These are phyloP conservation scores for Melastoma malabathricum DNA, from an alignment of 345 rosid genomes.

Conservation along the genomic window DNA sequence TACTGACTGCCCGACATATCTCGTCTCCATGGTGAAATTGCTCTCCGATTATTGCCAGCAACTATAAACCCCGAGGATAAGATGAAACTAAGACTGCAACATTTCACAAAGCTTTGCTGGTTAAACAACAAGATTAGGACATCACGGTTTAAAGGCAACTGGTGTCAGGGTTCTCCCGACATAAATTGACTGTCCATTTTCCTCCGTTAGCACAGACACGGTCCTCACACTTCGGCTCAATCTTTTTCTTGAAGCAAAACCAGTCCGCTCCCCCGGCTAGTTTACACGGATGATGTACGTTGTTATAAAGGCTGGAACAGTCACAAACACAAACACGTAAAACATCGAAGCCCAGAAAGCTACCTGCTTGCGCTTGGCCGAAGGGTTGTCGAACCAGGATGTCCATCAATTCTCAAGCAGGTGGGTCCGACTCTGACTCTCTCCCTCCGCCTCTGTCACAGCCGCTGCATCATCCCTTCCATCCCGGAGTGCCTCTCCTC, in stretches of 20 bases:
- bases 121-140: not conserved
- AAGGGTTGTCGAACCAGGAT: conserved; percentile 22
- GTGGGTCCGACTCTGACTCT: conserved; percentile 3
- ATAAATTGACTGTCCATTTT: conserved; percentile 58
- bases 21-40: conserved; percentile 93
- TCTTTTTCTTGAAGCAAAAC: conserved; percentile 76
- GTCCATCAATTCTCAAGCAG: conserved; percentile 28
- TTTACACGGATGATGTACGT: conserved; percentile 60
- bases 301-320: conserved; percentile 58
- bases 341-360: conserved; percentile 18
- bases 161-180: conserved; percentile 50
- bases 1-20: conserved; percentile 87
- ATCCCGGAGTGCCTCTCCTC: no score
- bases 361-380: conserved; percentile 10
- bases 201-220: conserved; percentile 94
- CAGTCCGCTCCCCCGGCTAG: conserved; percentile 50
- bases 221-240: conserved; percentile 97
- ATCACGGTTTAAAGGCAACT: conserved; percentile 60
- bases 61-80: conserved; percentile 13
- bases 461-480: no score
- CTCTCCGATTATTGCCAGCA: conserved; percentile 87
- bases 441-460: no score
- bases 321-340: not conserved
- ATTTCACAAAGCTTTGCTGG: not conserved
- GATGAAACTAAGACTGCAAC: not conserved